These are phyloP conservation scores for Citrus sp. DNA, from an alignment of 345 rosid genomes.

Conservation along the genomic window DNA sequence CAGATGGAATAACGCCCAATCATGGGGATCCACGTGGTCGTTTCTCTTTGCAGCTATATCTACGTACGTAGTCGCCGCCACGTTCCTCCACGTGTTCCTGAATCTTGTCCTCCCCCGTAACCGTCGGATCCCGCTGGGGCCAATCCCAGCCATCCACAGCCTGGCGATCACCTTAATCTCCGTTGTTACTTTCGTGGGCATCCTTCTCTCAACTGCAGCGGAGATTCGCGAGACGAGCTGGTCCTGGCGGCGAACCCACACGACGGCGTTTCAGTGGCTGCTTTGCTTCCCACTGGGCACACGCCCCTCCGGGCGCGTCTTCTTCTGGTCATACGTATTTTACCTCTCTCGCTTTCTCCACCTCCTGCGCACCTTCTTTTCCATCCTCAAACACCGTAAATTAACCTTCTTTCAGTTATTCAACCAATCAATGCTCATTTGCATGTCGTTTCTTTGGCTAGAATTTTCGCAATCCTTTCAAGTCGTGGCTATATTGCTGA, in stretches of 20 bases:
- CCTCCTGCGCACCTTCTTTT: constrained; percentile 64
- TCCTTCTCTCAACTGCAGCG: constrained; percentile 63
- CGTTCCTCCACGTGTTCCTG: constrained; percentile 52
- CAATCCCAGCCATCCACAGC: constrained; percentile 84
- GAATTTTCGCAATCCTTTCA: constrained; percentile 90
- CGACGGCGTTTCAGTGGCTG: constrained; percentile 83
- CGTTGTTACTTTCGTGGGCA: constrained; percentile 64
- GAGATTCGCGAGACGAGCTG: constrained; percentile 90
- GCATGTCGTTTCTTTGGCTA: constrained; percentile 87
- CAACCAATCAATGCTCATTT: constrained; percentile 64
- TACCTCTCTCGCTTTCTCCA: constrained; percentile 88
- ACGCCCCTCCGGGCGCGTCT: constrained; percentile 96
- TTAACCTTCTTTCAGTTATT: constrained; percentile 56
- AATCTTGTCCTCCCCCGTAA: constrained; percentile 27
- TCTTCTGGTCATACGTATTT: constrained; percentile 92
- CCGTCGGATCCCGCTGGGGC: constrained; percentile 58
- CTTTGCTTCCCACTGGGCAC: constrained; percentile 96
- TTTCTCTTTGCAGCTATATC: constrained; percentile 65
- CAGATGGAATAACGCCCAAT: constrained; percentile 76
- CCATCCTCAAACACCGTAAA: constrained; percentile 47
- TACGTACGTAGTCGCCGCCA: constrained; percentile 45
- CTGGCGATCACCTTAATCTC: constrained; percentile 56
- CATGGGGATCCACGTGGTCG: constrained; percentile 91
- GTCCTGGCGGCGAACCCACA: constrained; percentile 63
- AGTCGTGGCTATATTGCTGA: constrained; percentile 65